These are phyloP conservation scores for Nakaseomyces delphensis DNA, from an alignment of 1,139 yeast species.

Conservation along the genomic window DNA sequence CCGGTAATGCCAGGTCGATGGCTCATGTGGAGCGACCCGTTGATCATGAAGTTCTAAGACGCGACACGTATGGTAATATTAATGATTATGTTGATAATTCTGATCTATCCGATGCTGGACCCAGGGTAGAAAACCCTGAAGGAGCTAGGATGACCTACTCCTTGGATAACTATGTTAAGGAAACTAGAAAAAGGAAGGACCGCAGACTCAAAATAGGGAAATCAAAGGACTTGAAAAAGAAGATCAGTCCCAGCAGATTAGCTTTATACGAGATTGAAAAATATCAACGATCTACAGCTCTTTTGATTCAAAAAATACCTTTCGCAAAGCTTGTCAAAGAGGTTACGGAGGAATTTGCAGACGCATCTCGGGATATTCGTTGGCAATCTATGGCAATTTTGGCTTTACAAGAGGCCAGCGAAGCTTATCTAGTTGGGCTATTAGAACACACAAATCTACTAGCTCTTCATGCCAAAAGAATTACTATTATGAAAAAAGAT, in stretches of 20 bases:
- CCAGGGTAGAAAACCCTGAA: neutral
- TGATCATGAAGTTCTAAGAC: neutral
- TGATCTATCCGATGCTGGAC: conserved; percentile 1
- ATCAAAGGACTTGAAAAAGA: conserved; percentile 31
- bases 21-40: neutral
- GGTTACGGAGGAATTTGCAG: conserved; percentile 56
- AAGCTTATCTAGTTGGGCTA: conserved; percentile 76
- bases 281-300: conserved; percentile 70
- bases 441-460: conserved; percentile 85
- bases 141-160: neutral
- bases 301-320: conserved; percentile 76
- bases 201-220: conserved; percentile 2
- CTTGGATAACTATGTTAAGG: conserved; percentile 8
- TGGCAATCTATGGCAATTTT: conserved; percentile 88
- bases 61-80: neutral
- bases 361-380: conserved; percentile 50
- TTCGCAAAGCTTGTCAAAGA: conserved; percentile 78
- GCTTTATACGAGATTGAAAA: conserved; percentile 73
- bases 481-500: conserved; percentile 90
- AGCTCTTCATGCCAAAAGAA: conserved; percentile 89
- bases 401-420: conserved; percentile 90
- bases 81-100: neutral
- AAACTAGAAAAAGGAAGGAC: conserved; percentile 5
- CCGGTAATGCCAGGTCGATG: neutral
- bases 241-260: conserved; percentile 63